A percentile compares a stretch with the other conserved stretches of the same genome.
Evolutionary conservation across 306 rosid genomes (phyloP).

Genomic region (Pyrus communis): DNA sequence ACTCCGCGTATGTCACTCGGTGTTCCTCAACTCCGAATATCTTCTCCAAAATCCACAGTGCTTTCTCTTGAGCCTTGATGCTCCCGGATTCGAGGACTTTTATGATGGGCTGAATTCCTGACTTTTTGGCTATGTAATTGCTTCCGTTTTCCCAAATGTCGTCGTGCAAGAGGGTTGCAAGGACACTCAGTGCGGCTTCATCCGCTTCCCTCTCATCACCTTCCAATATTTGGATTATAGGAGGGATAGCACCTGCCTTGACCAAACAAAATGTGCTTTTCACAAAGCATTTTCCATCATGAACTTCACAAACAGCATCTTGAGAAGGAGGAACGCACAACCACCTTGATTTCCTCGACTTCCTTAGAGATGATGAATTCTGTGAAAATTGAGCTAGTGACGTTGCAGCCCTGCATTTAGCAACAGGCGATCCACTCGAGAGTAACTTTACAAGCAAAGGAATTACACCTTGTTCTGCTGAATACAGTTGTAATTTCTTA

Average conservation of each 20-base stretch:
- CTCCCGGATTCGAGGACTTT: constrained; percentile 47
- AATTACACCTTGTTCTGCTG: constrained; percentile 70
- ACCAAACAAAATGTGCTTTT: constrained; percentile 74
- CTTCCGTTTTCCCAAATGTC: constrained; percentile 76
- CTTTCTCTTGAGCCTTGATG: constrained; percentile 64
- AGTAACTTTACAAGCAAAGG: constrained; percentile 70
- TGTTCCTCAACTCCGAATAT: constrained; percentile 57
- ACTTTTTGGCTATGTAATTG: constrained; percentile 45
- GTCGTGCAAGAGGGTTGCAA: constrained; percentile 70
- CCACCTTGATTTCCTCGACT: constrained; percentile 54
- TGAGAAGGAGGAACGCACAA: constrained; percentile 50
- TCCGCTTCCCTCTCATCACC: constrained; percentile 57
- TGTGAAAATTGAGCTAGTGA: constrained; percentile 76
- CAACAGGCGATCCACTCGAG: constrained; percentile 43
- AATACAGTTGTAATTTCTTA: constrained; percentile 59
- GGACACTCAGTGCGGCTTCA: constrained; percentile 59
- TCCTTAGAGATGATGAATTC: constrained; percentile 54
- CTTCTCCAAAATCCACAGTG: constrained; percentile 77
- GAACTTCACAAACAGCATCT: constrained; percentile 62
- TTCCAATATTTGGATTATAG: constrained; percentile 52
- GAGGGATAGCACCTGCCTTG: constrained; percentile 64
- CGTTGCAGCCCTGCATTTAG: constrained; percentile 64
- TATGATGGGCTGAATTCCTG: constrained; percentile 53
- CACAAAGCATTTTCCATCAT: constrained; percentile 53
- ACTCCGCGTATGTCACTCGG: constrained; percentile 49